Evolutionary conservation across 495 filamentous ascomycete genomes (phyloP), one percentile per base, ranked within the genome.

Genomic region (Oleoguttula mirabilis): DNA sequence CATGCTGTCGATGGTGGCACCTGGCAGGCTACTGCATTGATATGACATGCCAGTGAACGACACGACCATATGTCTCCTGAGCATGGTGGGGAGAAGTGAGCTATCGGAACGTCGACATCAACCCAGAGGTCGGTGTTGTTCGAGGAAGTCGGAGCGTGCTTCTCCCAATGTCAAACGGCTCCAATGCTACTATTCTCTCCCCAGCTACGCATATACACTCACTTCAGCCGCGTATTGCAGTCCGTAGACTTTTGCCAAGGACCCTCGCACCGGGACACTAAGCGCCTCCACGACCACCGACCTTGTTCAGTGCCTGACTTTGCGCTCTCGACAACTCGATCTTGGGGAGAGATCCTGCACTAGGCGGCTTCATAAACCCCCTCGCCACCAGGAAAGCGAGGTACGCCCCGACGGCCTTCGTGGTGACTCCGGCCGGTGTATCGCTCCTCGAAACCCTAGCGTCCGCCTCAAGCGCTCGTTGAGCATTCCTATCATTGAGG

Each of bases 401-500:
- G 60, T 87, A 94, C 30, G 72, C 56, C 10, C 82, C 84, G 32
- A 90, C 72, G 35, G 74, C 68, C 47, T 82, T 75, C 44, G 73
- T 68, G n/a, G 63, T 72, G 2, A 88, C 76, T 30, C 71, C 75
- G 11, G 69, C 66, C 8, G 79, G 81, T 22, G 72, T 76, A 22
- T 64, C 65, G 15, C 77, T 61, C 7, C 72, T 73, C 2, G 77
- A 79, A 70, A 71, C 81, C 24, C 66, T 57, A 0, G 67, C 67
- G 55, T 88, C 80, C 0, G 66, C 60, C 45, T 68, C 69, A 20
- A 94, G 62, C 0, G 81, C 68, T 1, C 65, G 59, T 0, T 69
- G 68, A 2, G 88, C 76, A 49, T 92, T 88, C 12, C 59, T 56
- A 51, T 93, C 84, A 43, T 84, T 81, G 17, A 95, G 67, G 55